A percentile compares a stretch with the other conserved stretches of the same genome.
phyloP scores from a whole-genome alignment of 129 eudicot genomes.

The Artemisia annua region DNA sequence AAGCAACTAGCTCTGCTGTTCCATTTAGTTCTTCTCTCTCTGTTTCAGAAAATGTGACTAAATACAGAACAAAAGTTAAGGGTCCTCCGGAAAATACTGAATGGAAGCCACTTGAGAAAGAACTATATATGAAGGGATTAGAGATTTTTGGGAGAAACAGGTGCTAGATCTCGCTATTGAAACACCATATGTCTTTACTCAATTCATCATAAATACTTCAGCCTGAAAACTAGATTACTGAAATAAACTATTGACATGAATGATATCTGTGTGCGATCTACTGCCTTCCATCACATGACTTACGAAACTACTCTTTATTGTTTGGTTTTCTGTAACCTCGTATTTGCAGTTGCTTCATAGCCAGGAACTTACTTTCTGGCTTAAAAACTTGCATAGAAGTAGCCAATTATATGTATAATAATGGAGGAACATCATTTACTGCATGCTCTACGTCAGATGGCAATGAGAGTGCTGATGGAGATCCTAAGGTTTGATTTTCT shows the following conservation, averaged over 20 bases:
- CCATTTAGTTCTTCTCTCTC: not conserved
- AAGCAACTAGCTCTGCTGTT: conserved; percentile 26
- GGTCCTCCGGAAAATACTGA: conserved; percentile 23
- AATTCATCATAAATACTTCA: not conserved
- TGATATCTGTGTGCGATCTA: conserved; percentile 17
- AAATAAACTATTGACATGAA: conserved; percentile 11
- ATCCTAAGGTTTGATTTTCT: conserved; percentile 47
- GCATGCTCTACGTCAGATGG: conserved; percentile 49
- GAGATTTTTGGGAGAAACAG: conserved; percentile 97
- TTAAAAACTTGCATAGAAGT: conserved; percentile 92
- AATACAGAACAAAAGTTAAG: conserved; percentile 8
- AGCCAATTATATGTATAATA: conserved; percentile 66
- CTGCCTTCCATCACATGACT: conserved; percentile 2
- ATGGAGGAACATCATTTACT: conserved; percentile 45
- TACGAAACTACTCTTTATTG: conserved; percentile 12
- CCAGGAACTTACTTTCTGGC: conserved; percentile 83
- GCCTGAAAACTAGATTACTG: conserved; percentile 3
- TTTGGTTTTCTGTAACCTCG: conserved; percentile 23
- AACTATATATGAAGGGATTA: conserved; percentile 76
- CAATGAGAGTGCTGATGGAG: conserved; percentile 48
- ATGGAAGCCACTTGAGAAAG: conserved; percentile 94
- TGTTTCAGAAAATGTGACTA: not conserved
- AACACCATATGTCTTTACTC: not conserved
- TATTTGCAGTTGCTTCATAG: conserved; percentile 83
- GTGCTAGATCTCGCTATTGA: conserved; percentile 34